Percentiles rank a stretch among this genome's conserved stretches.
Evolutionary conservation across 257 asterid genomes (phyloP).

Genomic region (Jasminum sambac): DNA sequence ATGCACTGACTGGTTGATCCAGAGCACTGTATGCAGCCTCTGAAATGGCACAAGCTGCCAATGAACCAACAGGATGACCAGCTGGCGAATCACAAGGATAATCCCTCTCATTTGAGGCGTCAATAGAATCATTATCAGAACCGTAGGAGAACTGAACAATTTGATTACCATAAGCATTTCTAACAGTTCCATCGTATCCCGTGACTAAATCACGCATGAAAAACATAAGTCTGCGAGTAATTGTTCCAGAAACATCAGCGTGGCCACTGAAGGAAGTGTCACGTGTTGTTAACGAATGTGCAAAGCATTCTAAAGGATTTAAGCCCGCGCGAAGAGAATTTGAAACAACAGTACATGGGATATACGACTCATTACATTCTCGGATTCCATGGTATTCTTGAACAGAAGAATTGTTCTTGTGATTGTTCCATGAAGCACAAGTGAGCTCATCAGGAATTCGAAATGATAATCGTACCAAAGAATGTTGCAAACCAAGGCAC

Average conservation of each 20-base stretch:
- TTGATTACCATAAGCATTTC: slow-evolving; percentile 77
- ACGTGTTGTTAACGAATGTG: slow-evolving; percentile 75
- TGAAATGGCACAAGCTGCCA: slow-evolving; percentile 93
- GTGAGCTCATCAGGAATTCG: slow-evolving; percentile 63
- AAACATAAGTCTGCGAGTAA: slow-evolving; percentile 68
- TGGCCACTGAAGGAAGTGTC: slow-evolving; percentile 94
- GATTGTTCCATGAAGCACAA: slow-evolving; percentile 77
- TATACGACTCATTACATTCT: slow-evolving; percentile 38
- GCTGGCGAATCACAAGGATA: slow-evolving; percentile 29
- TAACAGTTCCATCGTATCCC: slow-evolving; percentile 89
- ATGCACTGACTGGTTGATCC: slow-evolving; percentile 90
- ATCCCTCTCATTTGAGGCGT: slow-evolving; percentile 13
- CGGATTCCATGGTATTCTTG: slow-evolving; percentile 25
- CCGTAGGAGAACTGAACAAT: slow-evolving; percentile 69
- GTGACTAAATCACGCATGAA: slow-evolving; percentile 78
- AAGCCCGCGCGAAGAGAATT: slow-evolving; percentile 73
- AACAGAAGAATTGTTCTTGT: slow-evolving; percentile 37
- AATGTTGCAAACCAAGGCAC: slow-evolving; percentile 92
- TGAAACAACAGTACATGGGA: slow-evolving; percentile 67
- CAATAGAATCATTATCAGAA: slow-evolving; percentile 27
- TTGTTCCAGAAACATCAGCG: slow-evolving; percentile 90
- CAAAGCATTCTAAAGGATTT: slow-evolving; percentile 79
- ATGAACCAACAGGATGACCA: slow-evolving; percentile 90
- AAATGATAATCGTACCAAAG: slow-evolving; percentile 68
- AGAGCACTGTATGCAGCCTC: slow-evolving; percentile 97